Conservation (phyloP, 2,329 filamentous ascomycete genomes). For the Ophiostoma perfectum region DNA sequence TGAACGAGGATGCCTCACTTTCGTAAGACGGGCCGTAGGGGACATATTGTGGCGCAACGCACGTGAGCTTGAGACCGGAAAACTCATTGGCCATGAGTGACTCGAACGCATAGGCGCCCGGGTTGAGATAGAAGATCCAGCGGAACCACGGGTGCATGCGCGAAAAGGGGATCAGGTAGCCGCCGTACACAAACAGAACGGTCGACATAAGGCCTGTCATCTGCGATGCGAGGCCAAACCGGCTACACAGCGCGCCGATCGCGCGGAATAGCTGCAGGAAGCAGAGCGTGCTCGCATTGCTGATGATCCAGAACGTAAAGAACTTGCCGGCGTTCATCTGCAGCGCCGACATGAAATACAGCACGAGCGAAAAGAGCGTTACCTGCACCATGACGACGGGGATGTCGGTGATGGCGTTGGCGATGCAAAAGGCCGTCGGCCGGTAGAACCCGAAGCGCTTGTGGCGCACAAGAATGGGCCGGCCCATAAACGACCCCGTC, state of each 20-base stretch:
- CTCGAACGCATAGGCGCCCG: constrained; percentile 76
- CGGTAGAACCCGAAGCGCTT: constrained; percentile 81
- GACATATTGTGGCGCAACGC: constrained; percentile 44
- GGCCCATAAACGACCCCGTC: constrained; percentile 77
- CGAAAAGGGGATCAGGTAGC: constrained; percentile 56
- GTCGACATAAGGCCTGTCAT: constrained; percentile 50
- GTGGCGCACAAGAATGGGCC: constrained; percentile 89
- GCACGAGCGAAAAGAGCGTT: constrained; percentile 68
- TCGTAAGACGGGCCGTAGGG: constrained; percentile 35
- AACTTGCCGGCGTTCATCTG: constrained; percentile 68
- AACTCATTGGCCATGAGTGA: constrained; percentile 82
- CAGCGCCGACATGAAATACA: constrained; percentile 87
- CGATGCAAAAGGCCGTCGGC: constrained; percentile 76
- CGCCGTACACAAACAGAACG: constrained; percentile 65
- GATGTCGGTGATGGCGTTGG: constrained; percentile 80
- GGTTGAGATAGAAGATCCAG: constrained; percentile 79
- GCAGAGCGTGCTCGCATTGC: constrained; percentile 64
- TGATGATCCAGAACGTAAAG: constrained; percentile 79
- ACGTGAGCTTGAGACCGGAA: constrained; percentile 53
- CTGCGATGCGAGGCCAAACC: constrained; percentile 50
- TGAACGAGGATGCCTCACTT: constrained; percentile 36
- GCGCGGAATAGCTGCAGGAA: constrained; percentile 87
- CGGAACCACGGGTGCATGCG: constrained; percentile 76
- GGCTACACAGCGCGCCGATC: constrained; percentile 59
- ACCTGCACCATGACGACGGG: constrained; percentile 72